phyloP scores from a whole-genome alignment of 2,329 filamentous ascomycete species.

The Trichophyton verrucosum region DNA sequence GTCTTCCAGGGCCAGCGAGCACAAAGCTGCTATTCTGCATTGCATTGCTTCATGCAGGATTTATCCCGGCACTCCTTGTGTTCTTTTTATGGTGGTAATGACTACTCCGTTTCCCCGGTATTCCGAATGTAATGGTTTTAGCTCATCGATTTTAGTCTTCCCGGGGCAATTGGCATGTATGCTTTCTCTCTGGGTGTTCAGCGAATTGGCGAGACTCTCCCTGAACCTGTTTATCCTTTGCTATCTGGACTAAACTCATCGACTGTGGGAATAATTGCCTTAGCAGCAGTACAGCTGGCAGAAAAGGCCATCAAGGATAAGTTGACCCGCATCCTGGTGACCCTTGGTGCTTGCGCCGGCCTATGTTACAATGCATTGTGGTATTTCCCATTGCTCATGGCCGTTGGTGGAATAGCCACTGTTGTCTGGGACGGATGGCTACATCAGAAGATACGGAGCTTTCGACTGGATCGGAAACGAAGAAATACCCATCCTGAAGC shows the following conservation, averaged over 20 bases:
- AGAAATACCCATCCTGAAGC: not conserved
- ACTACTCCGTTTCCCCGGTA: not conserved
- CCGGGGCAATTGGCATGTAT: slow-evolving; percentile 59
- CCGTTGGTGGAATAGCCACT: slow-evolving; percentile 41
- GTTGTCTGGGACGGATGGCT: slow-evolving; percentile 46
- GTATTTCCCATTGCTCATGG: slow-evolving; percentile 59
- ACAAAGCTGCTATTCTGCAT: slow-evolving; percentile 63
- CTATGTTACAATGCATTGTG: slow-evolving; percentile 60
- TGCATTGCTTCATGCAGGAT: slow-evolving; percentile 51
- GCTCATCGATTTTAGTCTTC: slow-evolving; percentile 37
- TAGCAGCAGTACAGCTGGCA: slow-evolving; percentile 56
- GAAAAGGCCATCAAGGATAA: slow-evolving; percentile 56
- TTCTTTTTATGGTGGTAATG: slow-evolving; percentile 54
- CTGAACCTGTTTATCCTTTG: slow-evolving; percentile 52
- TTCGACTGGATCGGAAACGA: not conserved
- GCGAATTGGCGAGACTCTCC: slow-evolving; percentile 46
- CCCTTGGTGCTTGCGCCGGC: slow-evolving; percentile 51
- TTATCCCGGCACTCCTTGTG: slow-evolving; percentile 44
- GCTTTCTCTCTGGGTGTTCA: slow-evolving; percentile 53
- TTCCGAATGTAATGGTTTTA: not conserved
- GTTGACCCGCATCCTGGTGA: slow-evolving; percentile 51
- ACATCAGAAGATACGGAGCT: slow-evolving; percentile 29
- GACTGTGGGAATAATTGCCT: slow-evolving; percentile 58
- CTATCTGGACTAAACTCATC: slow-evolving; percentile 60
- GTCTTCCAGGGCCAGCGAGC: slow-evolving; percentile 53